Percentiles rank a stretch among this genome's conserved stretches.
Conservation (phyloP, 108 stramenopile genomes). For the Conticribra weissflogii region DNA sequence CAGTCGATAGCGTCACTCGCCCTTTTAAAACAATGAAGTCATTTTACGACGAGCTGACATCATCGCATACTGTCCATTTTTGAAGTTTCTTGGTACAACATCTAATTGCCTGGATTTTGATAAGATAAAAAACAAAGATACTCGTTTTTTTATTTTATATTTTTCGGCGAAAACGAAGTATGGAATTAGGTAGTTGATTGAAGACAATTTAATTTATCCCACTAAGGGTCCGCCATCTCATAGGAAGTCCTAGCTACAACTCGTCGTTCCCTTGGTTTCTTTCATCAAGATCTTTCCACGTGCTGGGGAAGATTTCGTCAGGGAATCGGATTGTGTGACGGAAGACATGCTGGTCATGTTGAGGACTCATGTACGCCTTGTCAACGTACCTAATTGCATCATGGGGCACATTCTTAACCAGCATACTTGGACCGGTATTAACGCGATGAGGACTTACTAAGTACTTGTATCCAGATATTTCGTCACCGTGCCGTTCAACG, state of each 20-base stretch:
- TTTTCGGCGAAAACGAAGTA: no score
- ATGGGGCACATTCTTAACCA: constrained; percentile 74
- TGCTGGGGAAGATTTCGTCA: constrained; percentile 63
- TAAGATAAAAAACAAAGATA: no score
- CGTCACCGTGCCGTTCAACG: constrained; percentile 54
- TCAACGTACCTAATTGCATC: constrained; percentile 68
- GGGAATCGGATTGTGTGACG: constrained; percentile 75
- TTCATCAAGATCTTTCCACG: constrained; percentile 55
- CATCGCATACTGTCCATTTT: no score
- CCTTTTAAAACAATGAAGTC: no score
- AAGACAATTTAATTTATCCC: no score
- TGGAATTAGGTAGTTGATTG: no score
- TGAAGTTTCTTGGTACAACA: no score
- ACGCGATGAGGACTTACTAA: constrained; percentile 51
- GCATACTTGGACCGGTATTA: constrained; percentile 11
- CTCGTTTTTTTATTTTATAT: no score
- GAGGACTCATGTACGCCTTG: constrained; percentile 61
- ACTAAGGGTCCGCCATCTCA: no score
- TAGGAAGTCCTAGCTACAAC: not conserved
- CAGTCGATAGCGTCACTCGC: no score
- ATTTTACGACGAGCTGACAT: no score
- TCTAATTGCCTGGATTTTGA: no score
- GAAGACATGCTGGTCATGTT: constrained; percentile 61
- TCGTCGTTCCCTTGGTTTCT: constrained; percentile 25
- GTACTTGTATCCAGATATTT: constrained; percentile 64